phyloP scores from a whole-genome alignment of 352 stramenopile species.

The Globisporangium spiculum region DNA sequence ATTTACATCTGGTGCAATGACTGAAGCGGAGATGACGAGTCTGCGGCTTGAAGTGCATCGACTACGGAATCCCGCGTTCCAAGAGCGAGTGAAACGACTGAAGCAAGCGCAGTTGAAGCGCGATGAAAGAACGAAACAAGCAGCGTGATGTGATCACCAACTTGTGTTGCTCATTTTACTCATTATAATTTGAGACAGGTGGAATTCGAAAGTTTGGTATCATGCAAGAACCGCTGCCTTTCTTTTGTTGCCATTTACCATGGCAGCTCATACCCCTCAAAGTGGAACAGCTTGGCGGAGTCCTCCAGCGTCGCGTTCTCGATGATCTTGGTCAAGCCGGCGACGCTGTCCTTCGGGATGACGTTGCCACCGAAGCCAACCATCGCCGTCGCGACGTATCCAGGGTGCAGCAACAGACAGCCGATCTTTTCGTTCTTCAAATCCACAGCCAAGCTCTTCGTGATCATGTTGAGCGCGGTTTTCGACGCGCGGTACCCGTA shows the following conservation, averaged over 20 bases:
- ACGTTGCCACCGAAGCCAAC: conserved; percentile 42
- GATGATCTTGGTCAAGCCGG: conserved; percentile 50
- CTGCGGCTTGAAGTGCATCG: conserved; percentile 17
- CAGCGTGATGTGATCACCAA: background rate
- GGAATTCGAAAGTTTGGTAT: background rate
- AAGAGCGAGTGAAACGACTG: conserved; percentile 14
- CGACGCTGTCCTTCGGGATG: conserved; percentile 42
- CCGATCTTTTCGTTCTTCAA: conserved; percentile 53
- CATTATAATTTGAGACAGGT: background rate
- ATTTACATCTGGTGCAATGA: background rate
- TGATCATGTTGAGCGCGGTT: conserved; percentile 76
- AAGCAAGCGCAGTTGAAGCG: background rate
- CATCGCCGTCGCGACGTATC: conserved; percentile 64
- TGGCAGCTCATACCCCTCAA: conserved; percentile 46
- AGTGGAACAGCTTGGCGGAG: conserved; percentile 50
- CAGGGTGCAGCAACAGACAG: conserved; percentile 55
- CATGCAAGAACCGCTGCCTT: background rate
- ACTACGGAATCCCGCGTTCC: conserved; percentile 16
- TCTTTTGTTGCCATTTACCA: conserved; percentile 33
- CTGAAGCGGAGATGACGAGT: conserved; percentile 13
- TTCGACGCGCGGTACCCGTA: conserved; percentile 85
- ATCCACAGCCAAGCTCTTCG: conserved; percentile 50
- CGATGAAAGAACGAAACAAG: too few species aligned
- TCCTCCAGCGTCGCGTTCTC: conserved; percentile 48
- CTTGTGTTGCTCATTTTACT: background rate